These are phyloP conservation scores for Blastobotrys persicus DNA, from an alignment of 1,139 yeast genomes.

Conservation along the genomic window DNA sequence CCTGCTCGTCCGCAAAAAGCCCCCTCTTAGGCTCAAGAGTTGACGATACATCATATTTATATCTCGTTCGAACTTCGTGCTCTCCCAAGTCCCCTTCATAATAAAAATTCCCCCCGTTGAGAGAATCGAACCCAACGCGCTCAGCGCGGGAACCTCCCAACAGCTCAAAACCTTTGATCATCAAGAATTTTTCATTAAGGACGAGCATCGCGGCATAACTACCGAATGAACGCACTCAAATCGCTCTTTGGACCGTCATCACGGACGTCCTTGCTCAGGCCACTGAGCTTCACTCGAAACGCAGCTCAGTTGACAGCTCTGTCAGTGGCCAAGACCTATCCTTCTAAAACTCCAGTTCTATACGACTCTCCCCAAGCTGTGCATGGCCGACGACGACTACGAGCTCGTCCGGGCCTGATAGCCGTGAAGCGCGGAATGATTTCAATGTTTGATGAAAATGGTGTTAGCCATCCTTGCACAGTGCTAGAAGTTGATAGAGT, in stretches of 20 bases:
- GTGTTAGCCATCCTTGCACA: slow-evolving; percentile 69
- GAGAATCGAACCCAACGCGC: too few species aligned
- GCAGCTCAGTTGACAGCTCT: slow-evolving; percentile 37
- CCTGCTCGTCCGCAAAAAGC: too few species aligned
- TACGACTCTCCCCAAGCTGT: slow-evolving; percentile 39
- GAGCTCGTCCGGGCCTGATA: slow-evolving; percentile 76
- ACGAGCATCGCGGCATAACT: too few species aligned
- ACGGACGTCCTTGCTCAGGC: slow-evolving; percentile 5
- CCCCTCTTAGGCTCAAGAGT: not conserved
- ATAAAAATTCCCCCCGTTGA: too few species aligned
- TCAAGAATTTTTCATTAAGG: slow-evolving; percentile 12
- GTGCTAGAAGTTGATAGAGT: slow-evolving; percentile 83
- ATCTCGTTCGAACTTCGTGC: too few species aligned
- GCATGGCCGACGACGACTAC: slow-evolving; percentile 57
- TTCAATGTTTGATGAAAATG: slow-evolving; percentile 68
- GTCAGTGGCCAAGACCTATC: slow-evolving; percentile 33
- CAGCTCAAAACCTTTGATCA: not conserved
- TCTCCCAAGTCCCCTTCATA: too few species aligned
- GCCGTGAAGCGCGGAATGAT: slow-evolving; percentile 91
- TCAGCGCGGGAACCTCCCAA: not conserved
- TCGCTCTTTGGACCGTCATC: not conserved
- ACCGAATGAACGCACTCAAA: slow-evolving; percentile 5
- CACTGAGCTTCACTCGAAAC: slow-evolving; percentile 9
- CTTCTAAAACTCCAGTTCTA: slow-evolving; percentile 35
- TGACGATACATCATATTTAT: too few species aligned